phyloP scores from a whole-genome alignment of 768 basidiomycete species.

The Melanogaster broomeanus region DNA sequence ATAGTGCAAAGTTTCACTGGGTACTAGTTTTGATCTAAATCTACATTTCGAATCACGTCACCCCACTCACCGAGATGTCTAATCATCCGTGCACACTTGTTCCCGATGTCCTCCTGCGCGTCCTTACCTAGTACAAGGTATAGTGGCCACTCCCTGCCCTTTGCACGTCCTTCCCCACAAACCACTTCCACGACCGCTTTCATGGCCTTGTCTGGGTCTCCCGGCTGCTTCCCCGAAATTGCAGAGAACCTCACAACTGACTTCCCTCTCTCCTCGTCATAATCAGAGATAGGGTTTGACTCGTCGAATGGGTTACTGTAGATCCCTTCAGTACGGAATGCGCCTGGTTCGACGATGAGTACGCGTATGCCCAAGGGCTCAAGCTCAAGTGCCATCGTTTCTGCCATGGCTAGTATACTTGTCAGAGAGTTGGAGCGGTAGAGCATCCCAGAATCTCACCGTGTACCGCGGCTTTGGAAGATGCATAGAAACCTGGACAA shows the following conservation, averaged over 20 bases:
- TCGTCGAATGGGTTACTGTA: slow-evolving; percentile 40
- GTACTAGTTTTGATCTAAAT: too few relatives aligned
- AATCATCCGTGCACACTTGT: slow-evolving; percentile 48
- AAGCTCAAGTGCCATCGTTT: slow-evolving; percentile 55
- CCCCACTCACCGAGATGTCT: slow-evolving; percentile 54
- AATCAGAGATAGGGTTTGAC: slow-evolving; percentile 47
- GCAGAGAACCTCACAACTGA: slow-evolving; percentile 33
- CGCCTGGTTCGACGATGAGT: slow-evolving; percentile 57
- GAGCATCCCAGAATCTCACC: slow-evolving; percentile 33
- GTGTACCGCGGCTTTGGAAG: slow-evolving; percentile 64
- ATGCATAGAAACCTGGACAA: slow-evolving; percentile 43
- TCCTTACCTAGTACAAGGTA: slow-evolving; percentile 55
- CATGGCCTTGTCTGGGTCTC: slow-evolving; percentile 63
- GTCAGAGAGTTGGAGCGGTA: not conserved
- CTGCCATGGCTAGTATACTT: slow-evolving; percentile 46
- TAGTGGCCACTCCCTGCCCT: slow-evolving; percentile 48
- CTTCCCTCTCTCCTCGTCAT: slow-evolving; percentile 44
- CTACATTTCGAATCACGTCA: slow-evolving; percentile 48
- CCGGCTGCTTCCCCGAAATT: slow-evolving; percentile 46
- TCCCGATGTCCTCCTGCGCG: slow-evolving; percentile 51
- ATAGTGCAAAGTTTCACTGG: too few relatives aligned
- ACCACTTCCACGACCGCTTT: slow-evolving; percentile 44
- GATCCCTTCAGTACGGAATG: slow-evolving; percentile 63
- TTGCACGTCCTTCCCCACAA: slow-evolving; percentile 52
- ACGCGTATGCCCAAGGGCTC: slow-evolving; percentile 57